Evolutionary conservation across 2,329 filamentous ascomycete species (phyloP), one percentile per base, ranked within the genome.

Genomic region (Fusarium sp.): DNA sequence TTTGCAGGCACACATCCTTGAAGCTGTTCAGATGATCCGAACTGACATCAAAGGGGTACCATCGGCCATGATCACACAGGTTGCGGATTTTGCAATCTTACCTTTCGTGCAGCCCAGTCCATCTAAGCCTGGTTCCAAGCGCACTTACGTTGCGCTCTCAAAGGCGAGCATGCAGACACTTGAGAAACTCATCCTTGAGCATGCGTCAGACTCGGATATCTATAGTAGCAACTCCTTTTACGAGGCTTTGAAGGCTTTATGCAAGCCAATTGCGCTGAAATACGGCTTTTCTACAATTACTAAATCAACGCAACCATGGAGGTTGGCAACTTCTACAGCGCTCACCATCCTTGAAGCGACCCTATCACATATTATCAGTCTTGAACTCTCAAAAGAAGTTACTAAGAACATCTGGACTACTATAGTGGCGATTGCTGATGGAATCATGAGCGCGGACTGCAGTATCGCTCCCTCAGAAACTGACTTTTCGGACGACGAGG

Each of bases 91-190:
- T 63, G 86, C 90, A 11, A 86, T 88, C 4, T 83, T 97, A 34
- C 91, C 93, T 2, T 94, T 93, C 72, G 79, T 83, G 1, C 77
- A 80, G 60, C 75, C 81, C 61, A 57, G 75, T 65, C 24, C 79
- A 65, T 58, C 81, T 69, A 71, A 72, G 14, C 79, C 82, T 14
- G 70, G 75, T 2, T 76, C 81, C 53, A 89, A 89, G 60, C 92
- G 93, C 9, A 97, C 94, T 0, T 98, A 94, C 76, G 90, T 99
- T 58, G 95, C 96, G 34, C 88, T 98, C 76, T 94, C 94, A 2
- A 97, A 96, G 78, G 88, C 88, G 22, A 90, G 91, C 62, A 96
- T 97, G 86, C 82, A 85, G 4, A 87, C 94, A 47, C 79, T 97
- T 3, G 85, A 92, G 68, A 81, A 81, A 0, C 80, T 93, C 4